Percentiles rank a stretch among this genome's conserved stretches.
Conservation (phyloP, 140 eudicot genomes). For the Bidens hawaiensis region DNA sequence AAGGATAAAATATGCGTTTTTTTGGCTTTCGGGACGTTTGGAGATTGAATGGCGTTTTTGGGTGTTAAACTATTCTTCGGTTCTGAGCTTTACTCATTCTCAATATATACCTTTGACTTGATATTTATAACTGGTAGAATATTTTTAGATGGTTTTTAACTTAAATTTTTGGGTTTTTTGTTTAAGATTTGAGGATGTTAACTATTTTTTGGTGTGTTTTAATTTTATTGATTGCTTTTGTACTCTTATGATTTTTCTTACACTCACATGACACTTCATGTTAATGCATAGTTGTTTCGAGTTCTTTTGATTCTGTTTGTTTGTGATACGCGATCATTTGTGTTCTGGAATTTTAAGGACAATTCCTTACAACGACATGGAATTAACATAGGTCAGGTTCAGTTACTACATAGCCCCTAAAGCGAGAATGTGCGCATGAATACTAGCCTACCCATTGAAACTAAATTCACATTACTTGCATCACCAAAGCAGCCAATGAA, state of each 20-base stretch:
- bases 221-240: constrained; percentile 13
- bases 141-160: not conserved
- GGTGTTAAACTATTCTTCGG: not conserved
- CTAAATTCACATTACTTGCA: no score
- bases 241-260: not conserved
- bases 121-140: constrained; percentile 13
- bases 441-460: no score
- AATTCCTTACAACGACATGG: no score
- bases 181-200: constrained; percentile 5
- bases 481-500: no score
- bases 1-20: constrained; percentile 3
- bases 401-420: no score
- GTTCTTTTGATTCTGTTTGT: no score
- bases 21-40: not conserved
- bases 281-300: not conserved
- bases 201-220: not conserved
- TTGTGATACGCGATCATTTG: no score
- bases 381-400: no score
- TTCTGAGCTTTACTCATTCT: constrained; percentile 8
- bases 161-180: not conserved
- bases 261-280: not conserved
- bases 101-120: constrained; percentile 14
- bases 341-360: no score
- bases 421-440: no score
- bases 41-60: constrained; percentile 13